Base-by-base conservation (phyloP, 1,284 basidiomycete species). In the Malassezia arunalokei region DNA sequence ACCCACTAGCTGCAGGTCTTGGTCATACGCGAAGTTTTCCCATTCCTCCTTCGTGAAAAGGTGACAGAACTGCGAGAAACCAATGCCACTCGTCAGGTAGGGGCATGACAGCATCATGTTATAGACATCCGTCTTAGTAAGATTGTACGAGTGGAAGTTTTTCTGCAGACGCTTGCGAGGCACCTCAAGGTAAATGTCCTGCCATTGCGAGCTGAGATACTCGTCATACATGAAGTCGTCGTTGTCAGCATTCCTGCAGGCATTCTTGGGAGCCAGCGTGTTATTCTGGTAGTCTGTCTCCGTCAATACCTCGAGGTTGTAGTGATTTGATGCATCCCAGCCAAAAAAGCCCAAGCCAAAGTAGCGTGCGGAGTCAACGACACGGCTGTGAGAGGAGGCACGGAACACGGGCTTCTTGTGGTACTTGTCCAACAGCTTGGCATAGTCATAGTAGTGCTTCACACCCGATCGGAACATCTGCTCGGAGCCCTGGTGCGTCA, bases 41-140 rank as follows among this genome's bases (percentile, higher is more conserved):
- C 87, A 89, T 72, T 92, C 88, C 42, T 86, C 82, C 66, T 84
- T 78, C 0, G 86, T 89, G 75, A 94, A 94, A 0, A 94, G 76
- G 49, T 81, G 80, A 64, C 90, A 95, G 76, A 91, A 95, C 50
- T 63, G 41, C 27, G 54, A 58, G 46, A 59, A 65, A 27, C 66
- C 66, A n/a, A 64, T 44, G n/a, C 60, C 59, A 6, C 40, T 51
- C 4, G 61, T 65, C 51, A 65, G 59, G 58, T 65, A 65, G n/a
- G 65, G 55, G 40, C 66, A 69, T 73, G 84, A 43, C 17, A 54
- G 52, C 53, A 64, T 64, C 66, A 67, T 67, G 30, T 62, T 65
- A 24, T 64, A 66, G 7, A 66, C 59, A 51, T 66, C 56, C 35
- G 62, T 59, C 33, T 60, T 31, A 7, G 55, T 77, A 70, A 86